Evolutionary conservation across 306 rosid genomes (phyloP).

Genomic region (Malus orientalis): DNA sequence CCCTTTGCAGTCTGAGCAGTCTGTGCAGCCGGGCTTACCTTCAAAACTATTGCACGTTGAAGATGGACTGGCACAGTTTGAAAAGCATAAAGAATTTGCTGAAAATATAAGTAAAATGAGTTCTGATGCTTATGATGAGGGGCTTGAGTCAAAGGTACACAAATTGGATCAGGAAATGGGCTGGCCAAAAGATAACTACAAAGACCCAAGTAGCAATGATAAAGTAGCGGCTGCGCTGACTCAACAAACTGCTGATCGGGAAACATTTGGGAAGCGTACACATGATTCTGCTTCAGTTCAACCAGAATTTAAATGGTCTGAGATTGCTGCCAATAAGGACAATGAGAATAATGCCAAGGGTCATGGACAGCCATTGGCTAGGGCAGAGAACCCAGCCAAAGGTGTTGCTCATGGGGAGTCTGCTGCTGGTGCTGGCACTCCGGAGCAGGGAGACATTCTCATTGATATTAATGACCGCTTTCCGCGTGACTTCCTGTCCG

Average conservation of each 20-base stretch:
- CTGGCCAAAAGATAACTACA: conserved; percentile 13
- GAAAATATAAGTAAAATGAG: conserved; percentile 21
- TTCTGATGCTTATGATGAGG: conserved; percentile 23
- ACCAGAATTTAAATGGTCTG: conserved; percentile 28
- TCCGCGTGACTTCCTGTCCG: conserved; percentile 50
- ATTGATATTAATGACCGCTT: conserved; percentile 60
- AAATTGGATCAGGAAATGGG: conserved; percentile 20
- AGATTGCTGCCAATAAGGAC: conserved; percentile 12
- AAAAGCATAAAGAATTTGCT: conserved; percentile 17
- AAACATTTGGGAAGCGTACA: conserved; percentile 17
- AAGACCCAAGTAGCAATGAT: conserved; percentile 19
- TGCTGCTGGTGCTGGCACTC: conserved; percentile 26
- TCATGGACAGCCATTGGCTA: conserved; percentile 14
- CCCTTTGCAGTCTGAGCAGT: conserved; percentile 21
- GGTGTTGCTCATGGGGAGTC: conserved; percentile 25
- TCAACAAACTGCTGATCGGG: conserved; percentile 15
- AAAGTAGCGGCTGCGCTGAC: conserved; percentile 19
- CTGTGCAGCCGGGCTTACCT: conserved; percentile 22
- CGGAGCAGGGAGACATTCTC: conserved; percentile 48
- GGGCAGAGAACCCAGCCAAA: conserved; percentile 13
- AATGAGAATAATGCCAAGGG: conserved; percentile 10
- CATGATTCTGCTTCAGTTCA: conserved; percentile 25
- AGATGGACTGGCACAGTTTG: conserved; percentile 22
- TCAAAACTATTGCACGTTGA: conserved; percentile 24
- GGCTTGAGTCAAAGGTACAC: conserved; percentile 16